These are phyloP conservation scores for Euryodendron excelsum DNA, from an alignment of 148 eudicot genomes.

Conservation along the genomic window DNA sequence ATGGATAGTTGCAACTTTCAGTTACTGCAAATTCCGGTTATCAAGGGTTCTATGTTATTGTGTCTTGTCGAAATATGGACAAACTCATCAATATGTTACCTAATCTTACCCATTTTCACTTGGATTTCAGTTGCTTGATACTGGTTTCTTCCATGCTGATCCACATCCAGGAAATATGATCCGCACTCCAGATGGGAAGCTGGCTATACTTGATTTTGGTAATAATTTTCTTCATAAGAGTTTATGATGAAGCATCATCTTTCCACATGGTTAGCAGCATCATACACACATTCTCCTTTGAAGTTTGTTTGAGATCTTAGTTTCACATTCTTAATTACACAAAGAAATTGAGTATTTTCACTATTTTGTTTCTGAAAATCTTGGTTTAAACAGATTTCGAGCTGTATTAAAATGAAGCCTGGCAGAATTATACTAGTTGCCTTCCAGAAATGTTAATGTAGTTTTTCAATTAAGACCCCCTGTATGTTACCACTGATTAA, in stretches of 20 bases:
- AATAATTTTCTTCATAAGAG: conserved; percentile 20
- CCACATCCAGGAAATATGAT: conserved; percentile 99
- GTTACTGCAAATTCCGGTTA: conserved; percentile 1
- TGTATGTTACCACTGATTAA: no score
- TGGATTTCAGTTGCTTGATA: conserved; percentile 81
- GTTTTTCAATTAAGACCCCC: not conserved
- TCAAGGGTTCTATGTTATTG: not conserved
- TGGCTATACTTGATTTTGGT: conserved; percentile 96
- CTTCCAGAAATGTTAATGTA: not conserved
- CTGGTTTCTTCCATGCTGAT: conserved; percentile 99
- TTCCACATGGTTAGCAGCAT: conserved; percentile 1
- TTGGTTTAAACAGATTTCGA: not conserved
- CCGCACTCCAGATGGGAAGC: conserved; percentile 96
- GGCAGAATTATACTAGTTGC: not conserved
- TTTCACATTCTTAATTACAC: not conserved
- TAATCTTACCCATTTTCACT: conserved; percentile 17
- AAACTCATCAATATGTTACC: not conserved
- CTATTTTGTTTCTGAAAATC: not conserved
- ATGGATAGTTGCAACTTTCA: not conserved
- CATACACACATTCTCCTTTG: not conserved
- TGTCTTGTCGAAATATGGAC: not conserved
- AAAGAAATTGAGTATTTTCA: not conserved
- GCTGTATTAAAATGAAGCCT: not conserved
- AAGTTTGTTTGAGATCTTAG: not conserved
- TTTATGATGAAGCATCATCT: not conserved